These are phyloP conservation scores for Noccaea bulbosa DNA, from an alignment of 345 rosid genomes.

Conservation along the genomic window DNA sequence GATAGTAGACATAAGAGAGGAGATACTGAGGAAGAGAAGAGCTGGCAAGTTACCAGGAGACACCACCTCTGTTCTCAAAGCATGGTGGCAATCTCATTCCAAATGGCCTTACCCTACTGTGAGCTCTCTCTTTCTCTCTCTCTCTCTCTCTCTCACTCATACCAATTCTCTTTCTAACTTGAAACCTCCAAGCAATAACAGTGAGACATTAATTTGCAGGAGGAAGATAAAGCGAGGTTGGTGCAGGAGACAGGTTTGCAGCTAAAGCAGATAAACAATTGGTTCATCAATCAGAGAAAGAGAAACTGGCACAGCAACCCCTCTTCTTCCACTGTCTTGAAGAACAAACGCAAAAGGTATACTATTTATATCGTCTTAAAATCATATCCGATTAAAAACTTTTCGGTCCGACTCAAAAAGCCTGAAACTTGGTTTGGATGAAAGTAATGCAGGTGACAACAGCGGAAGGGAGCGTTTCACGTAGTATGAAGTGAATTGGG, in stretches of 20 bases:
- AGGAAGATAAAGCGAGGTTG: slow-evolving; percentile 95
- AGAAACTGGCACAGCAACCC: slow-evolving; percentile 98
- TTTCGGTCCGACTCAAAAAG: neutral
- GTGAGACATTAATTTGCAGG: slow-evolving; percentile 50
- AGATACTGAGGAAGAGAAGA: slow-evolving; percentile 94
- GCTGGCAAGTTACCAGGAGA: slow-evolving; percentile 99
- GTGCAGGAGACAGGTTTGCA: slow-evolving; percentile 98
- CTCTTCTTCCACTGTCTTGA: slow-evolving; percentile 75
- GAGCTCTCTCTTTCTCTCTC: slow-evolving; percentile 40
- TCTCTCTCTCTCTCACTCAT: neutral
- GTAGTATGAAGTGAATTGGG: slow-evolving; percentile 40
- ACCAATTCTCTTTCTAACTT: neutral
- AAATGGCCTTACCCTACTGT: slow-evolving; percentile 99
- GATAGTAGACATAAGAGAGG: slow-evolving; percentile 91
- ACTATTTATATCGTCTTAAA: neutral
- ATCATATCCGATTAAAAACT: neutral
- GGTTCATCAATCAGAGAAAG: slow-evolving; percentile 99
- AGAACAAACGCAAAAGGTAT: slow-evolving; percentile 96
- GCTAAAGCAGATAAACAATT: slow-evolving; percentile 94
- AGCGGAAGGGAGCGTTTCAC: slow-evolving; percentile 57
- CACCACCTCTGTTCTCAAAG: slow-evolving; percentile 85
- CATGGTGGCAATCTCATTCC: slow-evolving; percentile 98
- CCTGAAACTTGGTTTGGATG: slow-evolving; percentile 50
- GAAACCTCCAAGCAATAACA: neutral
- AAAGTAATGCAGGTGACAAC: slow-evolving; percentile 97